These are phyloP conservation scores for Bisporella sp. DNA, from an alignment of 2,329 filamentous ascomycete genomes.

Conservation along the genomic window DNA sequence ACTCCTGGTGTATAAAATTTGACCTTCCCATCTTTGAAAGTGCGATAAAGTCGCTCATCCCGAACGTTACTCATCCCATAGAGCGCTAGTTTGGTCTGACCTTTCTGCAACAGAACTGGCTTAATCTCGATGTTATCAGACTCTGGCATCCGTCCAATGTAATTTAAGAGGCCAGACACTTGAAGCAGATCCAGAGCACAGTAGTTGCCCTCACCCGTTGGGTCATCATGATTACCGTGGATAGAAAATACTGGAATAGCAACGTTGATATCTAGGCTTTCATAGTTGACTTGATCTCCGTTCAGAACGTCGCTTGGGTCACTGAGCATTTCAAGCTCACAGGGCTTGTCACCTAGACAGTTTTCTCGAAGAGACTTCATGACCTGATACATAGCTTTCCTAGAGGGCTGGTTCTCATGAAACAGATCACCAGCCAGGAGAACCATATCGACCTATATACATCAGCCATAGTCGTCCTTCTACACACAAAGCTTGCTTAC, in stretches of 20 bases:
- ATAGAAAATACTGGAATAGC: slow-evolving; percentile 97
- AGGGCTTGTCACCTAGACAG: slow-evolving; percentile 91
- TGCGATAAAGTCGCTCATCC: slow-evolving; percentile 89
- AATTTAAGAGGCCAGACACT: slow-evolving; percentile 87
- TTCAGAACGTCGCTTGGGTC: slow-evolving; percentile 89
- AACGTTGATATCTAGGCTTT: slow-evolving; percentile 94
- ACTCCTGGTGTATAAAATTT: slow-evolving; percentile 82
- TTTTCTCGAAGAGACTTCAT: slow-evolving; percentile 92
- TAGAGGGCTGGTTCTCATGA: slow-evolving; percentile 94
- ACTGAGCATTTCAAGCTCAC: slow-evolving; percentile 88
- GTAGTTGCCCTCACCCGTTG: slow-evolving; percentile 88
- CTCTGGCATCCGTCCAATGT: slow-evolving; percentile 87
- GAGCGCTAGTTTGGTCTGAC: slow-evolving; percentile 81
- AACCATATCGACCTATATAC: slow-evolving; percentile 78
- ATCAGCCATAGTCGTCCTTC: neutral
- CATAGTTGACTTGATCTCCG: slow-evolving; percentile 91
- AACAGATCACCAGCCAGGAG: slow-evolving; percentile 91
- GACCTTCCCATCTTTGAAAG: slow-evolving; percentile 87
- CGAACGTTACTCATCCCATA: slow-evolving; percentile 95
- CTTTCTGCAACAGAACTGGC: slow-evolving; percentile 89
- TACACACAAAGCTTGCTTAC: slow-evolving; percentile 33
- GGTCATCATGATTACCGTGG: slow-evolving; percentile 97
- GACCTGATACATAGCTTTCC: slow-evolving; percentile 94
- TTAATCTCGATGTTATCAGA: slow-evolving; percentile 91
- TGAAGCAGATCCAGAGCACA: slow-evolving; percentile 89